Conservation (phyloP, 192 early-diverging fungal species). For the Lunasporangiospora selenospora region DNA sequence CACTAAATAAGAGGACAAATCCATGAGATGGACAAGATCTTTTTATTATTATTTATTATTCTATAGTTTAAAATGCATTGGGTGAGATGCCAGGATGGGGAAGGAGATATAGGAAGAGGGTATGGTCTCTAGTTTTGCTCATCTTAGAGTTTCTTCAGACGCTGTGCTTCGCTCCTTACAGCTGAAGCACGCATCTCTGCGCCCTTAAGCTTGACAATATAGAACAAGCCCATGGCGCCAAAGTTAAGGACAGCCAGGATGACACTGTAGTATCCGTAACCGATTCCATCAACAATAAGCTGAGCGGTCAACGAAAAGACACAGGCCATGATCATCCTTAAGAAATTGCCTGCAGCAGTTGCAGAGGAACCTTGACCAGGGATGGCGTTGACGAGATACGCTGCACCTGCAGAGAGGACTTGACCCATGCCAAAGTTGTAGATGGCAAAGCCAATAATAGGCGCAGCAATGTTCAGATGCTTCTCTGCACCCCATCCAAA, state of each 20-base stretch:
- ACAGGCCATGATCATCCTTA: slow-evolving; percentile 51
- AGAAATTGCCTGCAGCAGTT: slow-evolving; percentile 53
- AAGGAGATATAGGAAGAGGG: no score
- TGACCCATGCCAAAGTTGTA: slow-evolving; percentile 56
- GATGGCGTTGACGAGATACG: slow-evolving; percentile 54
- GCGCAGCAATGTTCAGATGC: slow-evolving; percentile 39
- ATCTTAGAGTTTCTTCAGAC: no score
- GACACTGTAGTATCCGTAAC: slow-evolving; percentile 49
- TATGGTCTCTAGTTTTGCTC: no score
- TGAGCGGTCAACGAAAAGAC: slow-evolving; percentile 46
- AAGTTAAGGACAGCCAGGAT: slow-evolving; percentile 50
- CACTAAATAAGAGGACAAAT: no score
- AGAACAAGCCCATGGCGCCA: slow-evolving; percentile 35
- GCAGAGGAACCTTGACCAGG: slow-evolving; percentile 55
- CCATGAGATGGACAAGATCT: no score
- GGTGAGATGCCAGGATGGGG: no score
- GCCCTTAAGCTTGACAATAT: slow-evolving; percentile 50
- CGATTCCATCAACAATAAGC: slow-evolving; percentile 46
- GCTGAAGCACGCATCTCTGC: slow-evolving; percentile 42
- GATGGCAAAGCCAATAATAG: slow-evolving; percentile 54
- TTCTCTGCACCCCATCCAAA: slow-evolving; percentile 55
- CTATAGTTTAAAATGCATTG: no score
- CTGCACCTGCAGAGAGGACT: slow-evolving; percentile 45
- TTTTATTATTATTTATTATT: no score
- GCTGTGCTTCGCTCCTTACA: slow-evolving; percentile 27